Evolutionary conservation across 805 yeast species (phyloP).

Genomic region (Candida schatavii): DNA sequence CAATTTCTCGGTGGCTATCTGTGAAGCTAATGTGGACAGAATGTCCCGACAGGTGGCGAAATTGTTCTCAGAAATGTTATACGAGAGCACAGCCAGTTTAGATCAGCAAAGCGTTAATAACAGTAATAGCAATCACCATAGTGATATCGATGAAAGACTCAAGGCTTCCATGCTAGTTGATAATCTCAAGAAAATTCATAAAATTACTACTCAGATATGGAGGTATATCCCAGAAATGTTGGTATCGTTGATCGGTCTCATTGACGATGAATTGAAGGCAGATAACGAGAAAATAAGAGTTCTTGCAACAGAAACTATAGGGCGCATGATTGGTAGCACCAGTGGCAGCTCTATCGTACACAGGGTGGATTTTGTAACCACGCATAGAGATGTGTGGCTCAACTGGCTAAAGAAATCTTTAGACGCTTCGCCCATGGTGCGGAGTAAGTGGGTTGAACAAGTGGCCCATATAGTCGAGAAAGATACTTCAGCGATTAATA

Average conservation of each 20-base stretch:
- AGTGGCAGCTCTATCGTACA: slow-evolving; percentile 29
- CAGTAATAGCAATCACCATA: slow-evolving; percentile 14
- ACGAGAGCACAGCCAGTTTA: slow-evolving; percentile 40
- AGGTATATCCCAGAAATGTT: slow-evolving; percentile 70
- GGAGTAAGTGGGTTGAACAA: slow-evolving; percentile 68
- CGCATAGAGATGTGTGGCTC: slow-evolving; percentile 59
- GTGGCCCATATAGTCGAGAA: slow-evolving; percentile 43
- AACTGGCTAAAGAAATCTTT: slow-evolving; percentile 74
- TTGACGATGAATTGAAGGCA: slow-evolving; percentile 78
- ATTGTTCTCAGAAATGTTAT: slow-evolving; percentile 72
- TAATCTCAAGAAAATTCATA: slow-evolving; percentile 60
- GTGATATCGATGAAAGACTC: slow-evolving; percentile 19
- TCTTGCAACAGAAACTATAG: slow-evolving; percentile 72
- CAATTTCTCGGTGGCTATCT: slow-evolving; percentile 61
- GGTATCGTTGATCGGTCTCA: slow-evolving; percentile 69
- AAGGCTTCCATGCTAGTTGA: slow-evolving; percentile 16
- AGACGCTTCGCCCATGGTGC: slow-evolving; percentile 62
- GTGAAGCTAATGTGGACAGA: slow-evolving; percentile 68
- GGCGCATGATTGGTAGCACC: slow-evolving; percentile 49
- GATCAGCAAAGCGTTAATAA: too few species aligned
- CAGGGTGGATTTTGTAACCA: slow-evolving; percentile 54
- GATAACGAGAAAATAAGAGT: slow-evolving; percentile 60
- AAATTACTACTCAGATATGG: slow-evolving; percentile 68
- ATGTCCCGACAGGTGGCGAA: slow-evolving; percentile 75
- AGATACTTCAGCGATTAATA: slow-evolving; percentile 31